Evolutionary conservation across 1,284 basidiomycete genomes (phyloP).

Genomic region (Leccinum griseonigrum): DNA sequence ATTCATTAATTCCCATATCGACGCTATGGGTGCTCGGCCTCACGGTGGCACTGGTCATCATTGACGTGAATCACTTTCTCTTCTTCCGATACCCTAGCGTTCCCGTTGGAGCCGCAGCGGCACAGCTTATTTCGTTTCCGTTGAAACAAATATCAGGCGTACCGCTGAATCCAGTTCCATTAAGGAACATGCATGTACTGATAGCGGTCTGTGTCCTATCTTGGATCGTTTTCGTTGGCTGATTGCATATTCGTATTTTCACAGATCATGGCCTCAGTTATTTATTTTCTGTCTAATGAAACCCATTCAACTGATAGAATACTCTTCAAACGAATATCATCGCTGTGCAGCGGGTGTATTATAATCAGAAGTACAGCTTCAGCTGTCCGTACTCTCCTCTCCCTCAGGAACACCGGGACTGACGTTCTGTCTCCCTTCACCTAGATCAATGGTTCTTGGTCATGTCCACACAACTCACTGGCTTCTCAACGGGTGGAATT

Average conservation of each 20-base stretch:
- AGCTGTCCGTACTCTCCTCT: slow-evolving; percentile 24
- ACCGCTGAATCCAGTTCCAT: slow-evolving; percentile 66
- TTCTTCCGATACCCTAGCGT: slow-evolving; percentile 50
- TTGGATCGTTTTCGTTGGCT: neutral
- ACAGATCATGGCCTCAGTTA: slow-evolving; percentile 49
- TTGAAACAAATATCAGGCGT: slow-evolving; percentile 47
- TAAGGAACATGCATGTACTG: slow-evolving; percentile 67
- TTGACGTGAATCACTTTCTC: slow-evolving; percentile 55
- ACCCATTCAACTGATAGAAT: slow-evolving; percentile 38
- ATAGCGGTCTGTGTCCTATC: slow-evolving; percentile 39
- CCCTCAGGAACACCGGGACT: neutral
- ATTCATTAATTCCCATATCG: slow-evolving; percentile 55
- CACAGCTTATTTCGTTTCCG: slow-evolving; percentile 55
- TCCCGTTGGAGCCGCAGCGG: slow-evolving; percentile 43
- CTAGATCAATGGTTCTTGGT: slow-evolving; percentile 31
- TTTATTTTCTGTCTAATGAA: neutral
- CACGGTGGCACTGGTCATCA: slow-evolving; percentile 45
- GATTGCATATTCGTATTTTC: neutral
- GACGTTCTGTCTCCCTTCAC: neutral
- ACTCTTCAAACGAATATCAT: slow-evolving; percentile 44
- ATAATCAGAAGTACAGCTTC: slow-evolving; percentile 30
- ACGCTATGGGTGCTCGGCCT: slow-evolving; percentile 62
- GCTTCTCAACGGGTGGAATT: slow-evolving; percentile 45
- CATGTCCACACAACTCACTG: slow-evolving; percentile 43
- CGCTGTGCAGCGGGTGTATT: slow-evolving; percentile 35